These are phyloP conservation scores for Ustilago sp. DNA, from an alignment of 1,284 basidiomycete genomes.

Conservation along the genomic window DNA sequence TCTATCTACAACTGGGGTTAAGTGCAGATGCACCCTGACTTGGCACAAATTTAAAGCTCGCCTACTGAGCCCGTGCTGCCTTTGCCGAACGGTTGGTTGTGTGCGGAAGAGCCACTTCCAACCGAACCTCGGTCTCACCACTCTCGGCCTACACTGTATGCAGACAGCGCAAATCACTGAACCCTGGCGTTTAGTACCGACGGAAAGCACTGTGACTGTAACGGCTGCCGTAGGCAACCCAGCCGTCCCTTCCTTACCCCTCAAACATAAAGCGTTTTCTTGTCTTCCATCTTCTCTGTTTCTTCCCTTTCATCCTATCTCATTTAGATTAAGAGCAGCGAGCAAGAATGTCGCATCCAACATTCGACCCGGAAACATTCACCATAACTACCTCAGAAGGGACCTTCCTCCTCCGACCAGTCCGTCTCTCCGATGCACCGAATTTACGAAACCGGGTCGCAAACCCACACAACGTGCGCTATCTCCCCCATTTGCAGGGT, in stretches of 20 bases:
- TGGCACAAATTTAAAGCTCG: not conserved
- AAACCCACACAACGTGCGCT: conserved; percentile 22
- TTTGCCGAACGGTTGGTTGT: not conserved
- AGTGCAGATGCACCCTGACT: not conserved
- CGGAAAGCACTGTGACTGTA: no score
- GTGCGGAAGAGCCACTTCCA: not conserved
- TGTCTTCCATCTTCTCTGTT: not conserved
- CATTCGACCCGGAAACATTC: conserved; percentile 27
- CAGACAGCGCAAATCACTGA: no score
- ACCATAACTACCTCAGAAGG: conserved; percentile 3
- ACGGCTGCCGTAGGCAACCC: no score
- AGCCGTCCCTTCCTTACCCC: no score
- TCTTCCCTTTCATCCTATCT: not conserved
- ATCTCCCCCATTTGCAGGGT: conserved; percentile 34
- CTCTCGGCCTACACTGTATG: no score
- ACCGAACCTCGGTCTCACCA: not conserved
- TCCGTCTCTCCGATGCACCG: conserved; percentile 26
- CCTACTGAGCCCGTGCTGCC: not conserved
- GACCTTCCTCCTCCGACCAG: conserved; percentile 12
- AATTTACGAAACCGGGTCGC: conserved; percentile 41
- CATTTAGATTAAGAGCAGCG: not conserved
- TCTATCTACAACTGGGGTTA: no score
- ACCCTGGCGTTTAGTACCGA: no score
- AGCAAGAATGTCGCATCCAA: conserved; percentile 26
- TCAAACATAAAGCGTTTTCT: no score